Base-by-base conservation (phyloP, 2,329 filamentous ascomycete species). In the Fusarium dlaminii region DNA sequence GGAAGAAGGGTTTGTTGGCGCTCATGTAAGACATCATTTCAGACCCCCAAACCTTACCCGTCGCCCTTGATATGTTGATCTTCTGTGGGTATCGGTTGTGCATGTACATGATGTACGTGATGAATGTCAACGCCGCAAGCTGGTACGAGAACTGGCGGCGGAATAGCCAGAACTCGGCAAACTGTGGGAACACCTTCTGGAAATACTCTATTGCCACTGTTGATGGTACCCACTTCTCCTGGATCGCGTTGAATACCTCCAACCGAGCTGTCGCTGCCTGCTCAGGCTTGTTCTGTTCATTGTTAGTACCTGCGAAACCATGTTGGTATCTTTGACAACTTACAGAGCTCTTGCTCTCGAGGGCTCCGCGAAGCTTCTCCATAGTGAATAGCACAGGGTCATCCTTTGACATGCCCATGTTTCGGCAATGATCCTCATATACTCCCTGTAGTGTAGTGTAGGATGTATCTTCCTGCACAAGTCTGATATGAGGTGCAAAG, bases 81-180 rank as follows among this genome's bases (percentile, higher is more conserved):
- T 99, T 99, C 83, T 95, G 94, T 11, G 96, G 97, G 82, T 96
- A 98, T 36, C 96, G 93, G 81, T 94, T 94, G 81, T 96, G 94
- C 91, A 99, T 98, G 85, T 96, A 96, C 86, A 99, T 92, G 67
- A 98, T 93, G 81, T 98, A 99, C 8, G 96, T 98, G 93, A 99
- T 98, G 85, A 99, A 99, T 2, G 96, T 98, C 73, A 98, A 89
- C 4, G 95, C 91, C 27, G 96, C 96, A 70, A 98, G 92, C 84
- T 99, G 96, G 86, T 98, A 98, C 29, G 94, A 93, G 84, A 99
- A 98, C 75, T 98, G 95, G 67, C 95, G 92, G 67, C 96, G 93
- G 94, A 99, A 99, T 66, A 99, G 90, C 95, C 96, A 99, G 87
- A 98, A 98, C 79, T 98, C 95, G 51, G 93, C 90, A 82, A 94